Evolutionary conservation across 106 monocot genomes (phyloP).

Genomic region (Acorus gramineus): DNA sequence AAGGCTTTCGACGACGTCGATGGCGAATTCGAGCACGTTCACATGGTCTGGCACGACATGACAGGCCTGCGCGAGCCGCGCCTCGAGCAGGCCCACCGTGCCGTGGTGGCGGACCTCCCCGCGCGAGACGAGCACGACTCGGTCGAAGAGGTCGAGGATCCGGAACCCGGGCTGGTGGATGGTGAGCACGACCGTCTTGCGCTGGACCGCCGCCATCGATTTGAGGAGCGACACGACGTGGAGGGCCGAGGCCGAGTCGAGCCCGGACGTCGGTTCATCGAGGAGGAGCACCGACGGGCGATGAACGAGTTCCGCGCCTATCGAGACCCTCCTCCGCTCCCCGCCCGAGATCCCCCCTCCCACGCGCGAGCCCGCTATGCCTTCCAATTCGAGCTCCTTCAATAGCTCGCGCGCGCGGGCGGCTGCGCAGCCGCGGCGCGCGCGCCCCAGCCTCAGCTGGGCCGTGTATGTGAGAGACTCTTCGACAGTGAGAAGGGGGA

Average conservation of each 20-base stretch:
- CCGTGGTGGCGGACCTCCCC: slow-evolving; percentile 64
- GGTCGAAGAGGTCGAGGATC: slow-evolving; percentile 64
- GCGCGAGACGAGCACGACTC: slow-evolving; percentile 45
- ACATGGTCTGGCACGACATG: slow-evolving; percentile 60
- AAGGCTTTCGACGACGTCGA: slow-evolving; percentile 36
- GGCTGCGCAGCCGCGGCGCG: slow-evolving; percentile 1
- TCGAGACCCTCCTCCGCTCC: slow-evolving; percentile 75
- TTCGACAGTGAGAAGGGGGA: slow-evolving; percentile 70
- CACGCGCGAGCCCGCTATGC: slow-evolving; percentile 33
- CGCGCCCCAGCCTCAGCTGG: slow-evolving; percentile 27
- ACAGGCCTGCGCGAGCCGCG: slow-evolving; percentile 37
- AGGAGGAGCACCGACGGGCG: slow-evolving; percentile 74
- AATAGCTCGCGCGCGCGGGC: slow-evolving; percentile 36
- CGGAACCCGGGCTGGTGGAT: slow-evolving; percentile 89
- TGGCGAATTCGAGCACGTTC: slow-evolving; percentile 81
- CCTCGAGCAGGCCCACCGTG: slow-evolving; percentile 27
- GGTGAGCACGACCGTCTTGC: slow-evolving; percentile 71
- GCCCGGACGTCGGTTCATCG: slow-evolving; percentile 92
- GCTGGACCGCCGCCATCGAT: slow-evolving; percentile 39
- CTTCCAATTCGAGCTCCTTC: slow-evolving; percentile 43
- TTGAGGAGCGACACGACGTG: slow-evolving; percentile 52
- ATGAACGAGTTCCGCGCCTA: slow-evolving; percentile 82
- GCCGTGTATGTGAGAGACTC: slow-evolving; percentile 84
- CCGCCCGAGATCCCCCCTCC: slow-evolving; percentile 64
- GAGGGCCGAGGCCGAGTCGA: slow-evolving; percentile 73